Base-by-base conservation (phyloP, 768 basidiomycete genomes). In the Galerina marginata region DNA sequence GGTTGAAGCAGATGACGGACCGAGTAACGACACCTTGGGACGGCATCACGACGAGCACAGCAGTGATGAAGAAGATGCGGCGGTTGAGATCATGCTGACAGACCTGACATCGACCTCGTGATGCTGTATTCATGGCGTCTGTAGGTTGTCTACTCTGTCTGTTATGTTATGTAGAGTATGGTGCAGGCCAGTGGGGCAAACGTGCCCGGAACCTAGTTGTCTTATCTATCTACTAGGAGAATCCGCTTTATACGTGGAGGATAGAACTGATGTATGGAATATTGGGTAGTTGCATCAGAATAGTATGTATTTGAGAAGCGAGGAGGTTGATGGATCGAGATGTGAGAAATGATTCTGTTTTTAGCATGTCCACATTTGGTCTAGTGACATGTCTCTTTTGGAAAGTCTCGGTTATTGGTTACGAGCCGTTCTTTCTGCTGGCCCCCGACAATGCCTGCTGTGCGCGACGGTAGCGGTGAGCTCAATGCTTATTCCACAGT, bases 371-470 rank as follows among this genome's bases (percentile, higher is more conserved):
- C 54, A 45, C 59, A 58, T 61, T 44, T 42, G 49, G 52, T 20
- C 47, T 54, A 26, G 47, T 51, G 29, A 33, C 29, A 33, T 33
- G 50, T 56, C 46, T 38, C 62, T 67, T 56, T 66, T 64, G 59
- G 63, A 55, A 67, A 66, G 59, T 69, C 62, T 61, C 54, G 65
- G 64, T 60, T 43, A 48, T 54, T 54, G 55, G 56, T 48, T 56
- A 58, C 59, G 53, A 58, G 59, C 55, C 67, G 40, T 58, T 67
- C 67, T 64, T 53, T 61, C 61, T 62, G 63, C 55, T 68, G 66
- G 66, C 65, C 67, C 63, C 68, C 65, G 67, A 74, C 75, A 66
- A 86, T 88, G 85, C 69, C 79, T 66, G 77, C 72, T 66, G 64
- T 78, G 69, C 64, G 73, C 59, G 76, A 79, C 59, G 72, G 68